Percentiles rank a stretch among this genome's conserved stretches.
These are phyloP conservation scores for Ustulina deusta DNA, from an alignment of 2,329 filamentous ascomycete genomes.

Conservation along the genomic window DNA sequence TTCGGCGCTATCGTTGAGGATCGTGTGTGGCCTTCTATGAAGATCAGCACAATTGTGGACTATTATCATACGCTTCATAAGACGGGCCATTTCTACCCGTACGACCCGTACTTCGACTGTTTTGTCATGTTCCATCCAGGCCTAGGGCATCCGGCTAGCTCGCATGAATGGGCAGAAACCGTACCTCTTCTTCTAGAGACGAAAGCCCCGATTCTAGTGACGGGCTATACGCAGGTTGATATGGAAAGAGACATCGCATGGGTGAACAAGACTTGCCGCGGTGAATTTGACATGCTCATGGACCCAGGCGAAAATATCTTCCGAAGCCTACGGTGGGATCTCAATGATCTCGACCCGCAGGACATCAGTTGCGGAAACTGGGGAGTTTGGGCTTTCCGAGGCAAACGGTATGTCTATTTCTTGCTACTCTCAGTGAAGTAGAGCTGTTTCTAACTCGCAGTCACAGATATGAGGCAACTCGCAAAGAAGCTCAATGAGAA, in stretches of 20 bases:
- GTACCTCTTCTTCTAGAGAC: slow-evolving; percentile 91
- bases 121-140: slow-evolving; percentile 98
- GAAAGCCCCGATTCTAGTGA: slow-evolving; percentile 93
- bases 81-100: slow-evolving; percentile 89
- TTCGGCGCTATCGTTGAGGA: slow-evolving; percentile 96
- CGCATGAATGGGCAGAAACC: slow-evolving; percentile 94
- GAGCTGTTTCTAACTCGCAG: slow-evolving; percentile 50
- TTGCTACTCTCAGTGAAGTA: slow-evolving; percentile 17
- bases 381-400: slow-evolving; percentile 96
- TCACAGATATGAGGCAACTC: slow-evolving; percentile 72
- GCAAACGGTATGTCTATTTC: slow-evolving; percentile 79
- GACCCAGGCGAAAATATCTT: slow-evolving; percentile 95
- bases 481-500: slow-evolving; percentile 57
- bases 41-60: slow-evolving; percentile 97
- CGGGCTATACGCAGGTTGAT: slow-evolving; percentile 95
- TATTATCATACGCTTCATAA: slow-evolving; percentile 98
- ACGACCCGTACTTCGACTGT: slow-evolving; percentile 98
- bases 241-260: slow-evolving; percentile 93
- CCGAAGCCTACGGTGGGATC: slow-evolving; percentile 93
- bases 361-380: slow-evolving; percentile 97
- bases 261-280: slow-evolving; percentile 85
- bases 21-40: slow-evolving; percentile 86
- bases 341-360: slow-evolving; percentile 94
- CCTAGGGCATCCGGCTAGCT: slow-evolving; percentile 90
- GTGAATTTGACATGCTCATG: slow-evolving; percentile 92